Base-by-base conservation (phyloP, 169 alveolate species). In the Plasmodium relictum region DNA sequence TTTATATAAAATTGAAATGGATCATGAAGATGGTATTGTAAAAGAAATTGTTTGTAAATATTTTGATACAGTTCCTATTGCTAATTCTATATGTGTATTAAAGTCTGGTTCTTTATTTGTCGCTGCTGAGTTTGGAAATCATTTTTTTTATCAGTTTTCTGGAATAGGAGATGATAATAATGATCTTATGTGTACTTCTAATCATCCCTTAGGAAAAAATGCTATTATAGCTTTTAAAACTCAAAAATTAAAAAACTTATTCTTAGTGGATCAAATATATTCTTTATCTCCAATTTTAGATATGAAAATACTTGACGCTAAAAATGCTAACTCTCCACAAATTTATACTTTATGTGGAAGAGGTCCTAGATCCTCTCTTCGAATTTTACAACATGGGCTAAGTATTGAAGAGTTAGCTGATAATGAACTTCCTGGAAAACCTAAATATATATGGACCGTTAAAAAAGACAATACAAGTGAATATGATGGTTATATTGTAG, bases 61-160 rank as follows among this genome's bases (percentile, higher is more conserved):
- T 94, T 99, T 98, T 86, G 99, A 99, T 94, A 97, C 99, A 16
- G 97, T 98, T 45, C 98, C 99, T 1, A 96, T 97, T 16, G 95
- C 97, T 18, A 96, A 93, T 42, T 92, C 99, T 20, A 92, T 99
- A 26, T 97, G 99, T 88, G 98, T 98, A 48, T 93, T 98, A 89
- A 96, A 96, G 88, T 94, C 99, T 12, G 99, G 99, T 8, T 97
- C 94, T 86, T 89, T 99, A 37, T 98, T 98, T 91, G 99, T 98
- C 12, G 99, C 99, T 0, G 95, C 99, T 59, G 99, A 99, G 92
- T 97, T 95, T 83, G 99, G 99, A 24, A 97, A 98, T 89, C 99
- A 99, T 88, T 72, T 88, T 26, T 90, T 96, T 45, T 97, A 96
- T 83, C 96, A 95, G 63, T 95, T 97, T 70, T 74, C 94, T 26